Evolutionary conservation across 768 basidiomycete genomes (phyloP).

Genomic region (Panellus pusillus): DNA sequence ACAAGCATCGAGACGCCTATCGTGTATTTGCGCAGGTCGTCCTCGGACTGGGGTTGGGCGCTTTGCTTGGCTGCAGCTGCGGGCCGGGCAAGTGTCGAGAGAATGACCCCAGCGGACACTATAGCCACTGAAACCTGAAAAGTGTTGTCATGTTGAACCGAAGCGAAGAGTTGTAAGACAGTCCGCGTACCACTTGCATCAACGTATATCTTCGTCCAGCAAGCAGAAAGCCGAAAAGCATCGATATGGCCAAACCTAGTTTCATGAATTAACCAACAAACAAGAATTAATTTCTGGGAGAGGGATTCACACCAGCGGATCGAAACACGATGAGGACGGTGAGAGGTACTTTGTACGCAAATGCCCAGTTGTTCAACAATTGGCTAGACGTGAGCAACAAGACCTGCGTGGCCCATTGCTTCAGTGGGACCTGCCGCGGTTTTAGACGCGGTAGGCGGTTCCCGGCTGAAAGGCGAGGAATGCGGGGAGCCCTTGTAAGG

Average conservation of each 20-base stretch:
- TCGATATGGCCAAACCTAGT: conserved; percentile 72
- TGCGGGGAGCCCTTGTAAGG: conserved; percentile 61
- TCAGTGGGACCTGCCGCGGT: conserved; percentile 66
- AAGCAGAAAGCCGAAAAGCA: conserved; percentile 67
- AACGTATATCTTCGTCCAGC: conserved; percentile 58
- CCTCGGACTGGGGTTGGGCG: conserved; percentile 20
- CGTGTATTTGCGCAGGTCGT: conserved; percentile 49
- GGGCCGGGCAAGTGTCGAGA: conserved; percentile 69
- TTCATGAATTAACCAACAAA: conserved; percentile 1
- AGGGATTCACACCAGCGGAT: conserved; percentile 58
- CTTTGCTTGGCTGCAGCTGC: conserved; percentile 24
- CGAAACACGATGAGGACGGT: conserved; percentile 84
- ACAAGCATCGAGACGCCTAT: conserved; percentile 72
- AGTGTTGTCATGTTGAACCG: neutral
- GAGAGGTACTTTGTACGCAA: conserved; percentile 72
- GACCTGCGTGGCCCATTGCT: conserved; percentile 71
- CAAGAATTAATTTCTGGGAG: neutral
- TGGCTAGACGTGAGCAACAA: conserved; percentile 64
- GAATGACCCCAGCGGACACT: conserved; percentile 68
- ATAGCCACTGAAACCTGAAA: conserved; percentile 59
- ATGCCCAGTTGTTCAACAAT: conserved; percentile 80
- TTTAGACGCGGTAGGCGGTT: conserved; percentile 53
- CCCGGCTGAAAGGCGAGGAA: conserved; percentile 48
- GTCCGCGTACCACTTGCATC: conserved; percentile 58
- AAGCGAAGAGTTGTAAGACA: neutral